phyloP scores from a whole-genome alignment of 2,329 filamentous ascomycete genomes.

The Pseudophaeomoniella oleicola region DNA sequence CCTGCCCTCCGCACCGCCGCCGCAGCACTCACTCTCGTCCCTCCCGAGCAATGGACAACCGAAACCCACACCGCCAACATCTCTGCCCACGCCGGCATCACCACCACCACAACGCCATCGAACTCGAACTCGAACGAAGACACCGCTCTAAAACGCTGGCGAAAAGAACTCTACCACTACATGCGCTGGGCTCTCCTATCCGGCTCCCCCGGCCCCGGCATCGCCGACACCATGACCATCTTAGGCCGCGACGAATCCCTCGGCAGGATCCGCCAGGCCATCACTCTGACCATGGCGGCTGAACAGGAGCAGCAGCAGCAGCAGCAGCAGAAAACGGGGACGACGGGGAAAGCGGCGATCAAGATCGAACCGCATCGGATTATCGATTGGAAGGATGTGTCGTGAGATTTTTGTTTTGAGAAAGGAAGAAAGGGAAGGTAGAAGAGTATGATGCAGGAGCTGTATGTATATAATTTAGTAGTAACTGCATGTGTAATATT shows the following conservation, averaged over 20 bases:
- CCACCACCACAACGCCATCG: slow-evolving; percentile 3
- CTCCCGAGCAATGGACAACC: slow-evolving; percentile 23
- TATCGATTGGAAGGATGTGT: not conserved
- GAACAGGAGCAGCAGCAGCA: slow-evolving; percentile 5
- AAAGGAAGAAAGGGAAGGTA: too few relatives aligned
- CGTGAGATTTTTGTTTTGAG: too few relatives aligned
- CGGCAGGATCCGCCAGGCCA: slow-evolving; percentile 27
- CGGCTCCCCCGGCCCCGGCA: slow-evolving; percentile 37
- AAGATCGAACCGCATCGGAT: not conserved
- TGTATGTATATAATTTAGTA: too few relatives aligned
- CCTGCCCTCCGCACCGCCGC: slow-evolving; percentile 28
- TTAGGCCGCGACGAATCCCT: slow-evolving; percentile 38
- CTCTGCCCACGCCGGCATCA: not conserved
- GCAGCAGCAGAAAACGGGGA: not conserved
- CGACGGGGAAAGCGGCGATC: not conserved
- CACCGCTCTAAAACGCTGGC: slow-evolving; percentile 8
- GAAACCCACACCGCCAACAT: slow-evolving; percentile 26
- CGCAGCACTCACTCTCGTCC: slow-evolving; percentile 27
- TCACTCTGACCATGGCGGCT: slow-evolving; percentile 14
- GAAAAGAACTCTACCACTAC: slow-evolving; percentile 37
- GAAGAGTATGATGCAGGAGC: too few relatives aligned
- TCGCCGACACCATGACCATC: slow-evolving; percentile 38
- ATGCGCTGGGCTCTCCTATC: slow-evolving; percentile 42
- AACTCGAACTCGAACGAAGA: not conserved
- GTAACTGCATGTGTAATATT: too few relatives aligned